A percentile compares a stretch with the other conserved stretches of the same genome.
phyloP scores from a whole-genome alignment of 176 grass and related monocot species.

The Triticum dicoccoides region DNA sequence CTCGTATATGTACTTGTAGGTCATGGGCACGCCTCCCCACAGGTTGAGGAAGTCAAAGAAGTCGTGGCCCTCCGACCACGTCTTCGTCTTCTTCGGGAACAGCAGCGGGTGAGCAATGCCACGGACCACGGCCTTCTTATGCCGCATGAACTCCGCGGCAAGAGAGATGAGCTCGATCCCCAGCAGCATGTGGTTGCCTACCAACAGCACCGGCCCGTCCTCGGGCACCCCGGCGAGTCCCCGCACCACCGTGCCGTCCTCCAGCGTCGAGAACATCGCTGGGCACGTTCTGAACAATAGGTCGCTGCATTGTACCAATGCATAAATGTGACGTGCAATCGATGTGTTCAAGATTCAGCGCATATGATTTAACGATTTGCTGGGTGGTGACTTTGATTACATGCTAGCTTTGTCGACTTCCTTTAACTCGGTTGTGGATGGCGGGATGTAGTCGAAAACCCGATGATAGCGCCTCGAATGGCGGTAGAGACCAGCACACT shows the following conservation, averaged over 20 bases:
- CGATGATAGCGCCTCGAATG: constrained; percentile 40
- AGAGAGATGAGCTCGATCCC: constrained; percentile 67
- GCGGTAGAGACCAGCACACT: constrained; percentile 51
- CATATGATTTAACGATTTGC: not conserved
- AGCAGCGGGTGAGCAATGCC: constrained; percentile 55
- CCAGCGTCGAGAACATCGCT: constrained; percentile 61
- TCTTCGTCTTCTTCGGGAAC: constrained; percentile 39
- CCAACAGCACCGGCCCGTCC: constrained; percentile 56
- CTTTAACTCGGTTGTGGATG: constrained; percentile 44
- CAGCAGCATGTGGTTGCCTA: constrained; percentile 77
- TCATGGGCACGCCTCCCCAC: constrained; percentile 59
- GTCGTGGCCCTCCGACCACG: constrained; percentile 46
- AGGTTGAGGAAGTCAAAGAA: constrained; percentile 65
- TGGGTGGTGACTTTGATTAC: constrained; percentile 22
- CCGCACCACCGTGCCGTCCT: constrained; percentile 42
- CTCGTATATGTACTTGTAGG: constrained; percentile 44
- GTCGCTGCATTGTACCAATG: constrained; percentile 30
- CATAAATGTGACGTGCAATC: not conserved
- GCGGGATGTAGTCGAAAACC: constrained; percentile 61
- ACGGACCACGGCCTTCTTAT: constrained; percentile 40
- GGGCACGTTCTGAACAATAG: constrained; percentile 43
- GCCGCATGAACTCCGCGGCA: constrained; percentile 38
- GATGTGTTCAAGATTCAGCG: not conserved
- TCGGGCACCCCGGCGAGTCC: constrained; percentile 52
- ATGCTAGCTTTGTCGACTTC: constrained; percentile 47